Evolutionary conservation across 495 filamentous ascomycete species (phyloP), one percentile per base, ranked within the genome.

Genomic region (Hypoxylon intermedium): DNA sequence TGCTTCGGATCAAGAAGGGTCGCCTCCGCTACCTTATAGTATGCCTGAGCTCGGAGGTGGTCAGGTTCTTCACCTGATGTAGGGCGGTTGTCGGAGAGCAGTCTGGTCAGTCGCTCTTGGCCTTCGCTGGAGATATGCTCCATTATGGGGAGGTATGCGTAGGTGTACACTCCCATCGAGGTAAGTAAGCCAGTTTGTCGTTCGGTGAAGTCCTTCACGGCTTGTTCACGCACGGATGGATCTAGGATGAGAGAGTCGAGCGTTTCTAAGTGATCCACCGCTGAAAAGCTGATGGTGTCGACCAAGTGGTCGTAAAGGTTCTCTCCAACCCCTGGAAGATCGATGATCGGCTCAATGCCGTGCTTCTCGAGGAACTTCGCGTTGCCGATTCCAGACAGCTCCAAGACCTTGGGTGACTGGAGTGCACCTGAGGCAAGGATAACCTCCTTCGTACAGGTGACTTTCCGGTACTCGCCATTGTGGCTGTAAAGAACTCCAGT

Each of bases 321-420:
- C 57, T 79, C 75, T 19, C 80, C 80, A 19, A 83, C 80, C 20
- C 79, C 80, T 1, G 82, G 77, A 1, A 81, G 67, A 60, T 80
- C 72, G 0, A 75, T 42, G 7, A 72, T 65, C 3, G 73, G 55
- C 1, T 69, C 58, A 26, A 84, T 78, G 4, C 67, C 61, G 20
- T 76, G 73, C 2, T 67, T 50, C 9, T 69, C 33, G 2, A 84
- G 65, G 13, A 83, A 59, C 9, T 44, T 40, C 2, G 47, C 15
- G 24, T 69, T 58, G 33, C 83, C 85, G 46, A 87, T 72, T 6
- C 85, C 83, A 0, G 85, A 88, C 0, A 82, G 70, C 66, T 87
- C 83, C 7, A 86, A 73, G 9, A 87, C 68, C 6, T 74, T 69
- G 9, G 84, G 82, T 5, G 80, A 78, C 12, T 78, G 72, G 19